Percentiles rank a stretch among this genome's conserved stretches.
These are phyloP conservation scores for Friedmanniomyces simplex DNA, from an alignment of 495 filamentous ascomycete species.

Conservation along the genomic window DNA sequence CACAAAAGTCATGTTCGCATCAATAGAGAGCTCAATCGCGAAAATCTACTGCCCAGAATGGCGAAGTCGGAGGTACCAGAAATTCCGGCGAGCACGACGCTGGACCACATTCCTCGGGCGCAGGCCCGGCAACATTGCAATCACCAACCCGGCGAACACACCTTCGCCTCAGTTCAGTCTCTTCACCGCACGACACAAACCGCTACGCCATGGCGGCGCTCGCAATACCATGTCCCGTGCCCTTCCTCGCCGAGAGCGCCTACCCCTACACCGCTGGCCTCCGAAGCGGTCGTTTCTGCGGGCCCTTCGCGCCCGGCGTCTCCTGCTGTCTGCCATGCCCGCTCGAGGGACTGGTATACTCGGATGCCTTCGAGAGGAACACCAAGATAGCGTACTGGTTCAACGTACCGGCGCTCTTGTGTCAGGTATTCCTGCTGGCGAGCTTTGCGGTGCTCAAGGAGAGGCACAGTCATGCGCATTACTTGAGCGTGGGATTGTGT, in stretches of 20 bases:
- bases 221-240: conserved; percentile 17
- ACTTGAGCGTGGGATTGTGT: conserved; percentile 29
- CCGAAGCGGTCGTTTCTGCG: conserved; percentile 25
- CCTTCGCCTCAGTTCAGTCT: not conserved
- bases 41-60: too few species aligned
- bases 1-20: too few species aligned
- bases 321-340: conserved; percentile 32
- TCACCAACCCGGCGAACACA: not conserved
- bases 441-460: conserved; percentile 29
- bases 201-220: not conserved
- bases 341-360: conserved; percentile 27
- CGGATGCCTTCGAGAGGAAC: conserved; percentile 16
- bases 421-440: conserved; percentile 30
- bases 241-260: conserved; percentile 21
- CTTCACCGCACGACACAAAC: not conserved
- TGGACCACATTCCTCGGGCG: not conserved
- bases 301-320: conserved; percentile 14
- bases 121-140: not conserved
- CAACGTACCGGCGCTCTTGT: conserved; percentile 26
- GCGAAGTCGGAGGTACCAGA: too few species aligned
- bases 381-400: conserved; percentile 26
- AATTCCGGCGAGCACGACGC: too few species aligned
- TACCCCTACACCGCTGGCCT: conserved; percentile 23
- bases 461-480: conserved; percentile 27
- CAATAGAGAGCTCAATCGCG: too few species aligned